phyloP scores from a whole-genome alignment of 1,284 basidiomycete species.

The Ganoderma multipileum region DNA sequence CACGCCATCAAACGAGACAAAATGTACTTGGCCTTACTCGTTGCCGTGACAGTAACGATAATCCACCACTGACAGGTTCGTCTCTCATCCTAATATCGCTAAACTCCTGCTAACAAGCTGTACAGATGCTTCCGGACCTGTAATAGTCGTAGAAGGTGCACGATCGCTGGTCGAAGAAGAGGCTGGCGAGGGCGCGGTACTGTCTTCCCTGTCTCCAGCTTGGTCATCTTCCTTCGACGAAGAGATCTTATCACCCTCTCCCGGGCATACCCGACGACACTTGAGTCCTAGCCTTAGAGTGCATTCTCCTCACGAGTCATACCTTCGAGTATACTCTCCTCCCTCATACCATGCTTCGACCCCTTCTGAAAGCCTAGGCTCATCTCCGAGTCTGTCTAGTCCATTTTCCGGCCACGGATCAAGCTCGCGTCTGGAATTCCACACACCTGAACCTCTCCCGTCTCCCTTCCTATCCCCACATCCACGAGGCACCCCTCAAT shows the following conservation, averaged over 20 bases:
- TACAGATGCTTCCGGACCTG: not conserved
- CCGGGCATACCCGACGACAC: not conserved
- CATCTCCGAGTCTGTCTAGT: not conserved
- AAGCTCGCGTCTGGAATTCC: not conserved
- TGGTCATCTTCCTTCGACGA: not conserved
- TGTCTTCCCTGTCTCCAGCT: not conserved
- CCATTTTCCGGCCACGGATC: not conserved
- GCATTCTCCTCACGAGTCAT: not conserved
- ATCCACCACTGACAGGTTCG: not conserved
- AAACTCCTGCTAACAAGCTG: not conserved
- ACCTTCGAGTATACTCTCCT: conserved; percentile 3
- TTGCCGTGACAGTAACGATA: not conserved
- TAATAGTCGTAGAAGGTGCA: not conserved
- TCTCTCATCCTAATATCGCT: not conserved
- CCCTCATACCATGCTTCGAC: not conserved
- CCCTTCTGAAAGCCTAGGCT: not conserved
- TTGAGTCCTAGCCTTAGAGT: conserved; percentile 1
- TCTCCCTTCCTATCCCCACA: not conserved
- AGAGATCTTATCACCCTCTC: not conserved
- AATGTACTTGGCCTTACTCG: not conserved
- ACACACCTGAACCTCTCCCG: not conserved
- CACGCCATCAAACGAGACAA: not conserved
- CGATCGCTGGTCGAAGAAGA: not conserved
- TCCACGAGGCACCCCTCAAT: not conserved
- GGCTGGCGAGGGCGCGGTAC: not conserved